Base-by-base conservation (phyloP, 441 rosid species). In the Arabidopsis lyrata region DNA sequence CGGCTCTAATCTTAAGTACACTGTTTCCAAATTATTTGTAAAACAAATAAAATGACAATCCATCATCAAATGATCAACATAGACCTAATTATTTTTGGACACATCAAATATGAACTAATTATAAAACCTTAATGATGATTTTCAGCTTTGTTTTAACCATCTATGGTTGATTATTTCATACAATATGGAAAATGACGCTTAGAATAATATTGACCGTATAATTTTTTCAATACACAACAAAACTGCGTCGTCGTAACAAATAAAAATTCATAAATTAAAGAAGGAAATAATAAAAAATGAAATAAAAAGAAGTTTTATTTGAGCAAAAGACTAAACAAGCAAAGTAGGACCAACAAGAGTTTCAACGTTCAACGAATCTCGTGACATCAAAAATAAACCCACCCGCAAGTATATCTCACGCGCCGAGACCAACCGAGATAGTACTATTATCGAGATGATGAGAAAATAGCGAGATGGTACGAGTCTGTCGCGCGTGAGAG, bases 401-500 rank as follows among this genome's bases (percentile, higher is more conserved):
- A 63, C 72, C 2, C 76, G 72, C 72, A 56, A 4, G 12, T 57
- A 12, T 20, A 47, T 3, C 14, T 8, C 72, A 70, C 48, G 62
- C 76, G 65, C 71, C 5, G 1, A 13, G 5, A 18, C n/a, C 18
- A 29, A 24, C 22, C 29, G 13, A 15, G 50, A 45, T 45, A 45
- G 6, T 45, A 3, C 3, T 18, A 44, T 12, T 6, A 44, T n/a
- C 8, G 42, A 39, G 14, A 14, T 61, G 14, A 5, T 8, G 59
- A 53, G 20, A 52, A 59, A 66, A 31, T 67, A 61, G 68, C 63
- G 73, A 61, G 71, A 63, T 45, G 58, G 47, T 35, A 47, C 5
- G 27, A 66, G 53, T 38, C 38, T 76, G 79, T 76, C 79, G 79
- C 79, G 79, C 55, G 79, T 76, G 70, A 35, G 71, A 63, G 61